phyloP scores from a whole-genome alignment of 192 early-diverging fungal species.

The Dispira simplex region DNA sequence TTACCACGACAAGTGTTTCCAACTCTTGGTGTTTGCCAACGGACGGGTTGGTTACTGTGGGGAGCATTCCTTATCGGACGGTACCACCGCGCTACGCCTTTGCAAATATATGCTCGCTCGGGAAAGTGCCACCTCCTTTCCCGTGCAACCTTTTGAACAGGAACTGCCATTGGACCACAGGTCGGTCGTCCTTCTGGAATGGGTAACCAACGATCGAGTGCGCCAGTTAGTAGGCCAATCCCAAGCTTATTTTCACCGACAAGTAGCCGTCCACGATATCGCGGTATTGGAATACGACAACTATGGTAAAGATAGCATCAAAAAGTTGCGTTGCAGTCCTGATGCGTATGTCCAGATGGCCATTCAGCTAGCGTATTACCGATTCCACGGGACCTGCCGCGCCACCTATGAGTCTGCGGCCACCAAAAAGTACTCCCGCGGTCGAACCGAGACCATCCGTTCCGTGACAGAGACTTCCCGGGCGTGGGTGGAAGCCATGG shows the following conservation, averaged over 20 bases:
- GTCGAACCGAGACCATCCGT: conserved; percentile 62
- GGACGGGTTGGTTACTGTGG: conserved; percentile 65
- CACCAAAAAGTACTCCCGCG: conserved; percentile 45
- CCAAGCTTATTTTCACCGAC: conserved; percentile 41
- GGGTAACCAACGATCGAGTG: conserved; percentile 34
- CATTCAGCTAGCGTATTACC: conserved; percentile 57
- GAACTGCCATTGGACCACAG: no score
- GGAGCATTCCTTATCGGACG: conserved; percentile 59
- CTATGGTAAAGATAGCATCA: conserved; percentile 61
- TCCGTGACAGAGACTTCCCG: conserved; percentile 43
- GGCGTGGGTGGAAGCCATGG: conserved; percentile 38
- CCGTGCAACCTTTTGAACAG: background rate
- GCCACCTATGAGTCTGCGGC: conserved; percentile 59
- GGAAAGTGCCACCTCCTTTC: background rate
- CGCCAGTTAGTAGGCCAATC: conserved; percentile 35
- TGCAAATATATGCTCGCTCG: conserved; percentile 50
- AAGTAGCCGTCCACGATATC: conserved; percentile 46
- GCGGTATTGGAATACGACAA: conserved; percentile 47
- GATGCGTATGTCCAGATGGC: conserved; percentile 67
- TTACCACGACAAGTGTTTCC: conserved; percentile 70
- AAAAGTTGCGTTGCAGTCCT: conserved; percentile 34
- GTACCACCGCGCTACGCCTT: conserved; percentile 58
- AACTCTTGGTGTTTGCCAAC: conserved; percentile 67
- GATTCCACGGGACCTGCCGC: conserved; percentile 37
- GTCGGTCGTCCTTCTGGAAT: conserved; percentile 20